Conservation (phyloP, 768 basidiomycete species). For the Tylopilus sp. region DNA sequence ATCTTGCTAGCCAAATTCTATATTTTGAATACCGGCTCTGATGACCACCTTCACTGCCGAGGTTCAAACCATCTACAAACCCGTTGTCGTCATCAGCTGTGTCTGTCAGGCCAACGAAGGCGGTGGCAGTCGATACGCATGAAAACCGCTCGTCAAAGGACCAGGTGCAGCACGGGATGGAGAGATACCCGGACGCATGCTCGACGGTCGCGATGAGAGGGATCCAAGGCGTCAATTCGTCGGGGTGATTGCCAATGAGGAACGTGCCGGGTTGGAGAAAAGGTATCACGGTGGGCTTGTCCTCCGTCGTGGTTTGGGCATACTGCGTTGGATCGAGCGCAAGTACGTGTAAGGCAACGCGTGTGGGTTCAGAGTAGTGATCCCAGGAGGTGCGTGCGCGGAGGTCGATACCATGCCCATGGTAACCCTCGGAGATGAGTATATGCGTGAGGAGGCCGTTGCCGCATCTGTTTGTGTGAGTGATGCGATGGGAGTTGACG, state of each 20-base stretch:
- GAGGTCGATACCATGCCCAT: constrained; percentile 81
- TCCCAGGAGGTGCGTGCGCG: constrained; percentile 84
- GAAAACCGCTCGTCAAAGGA: constrained; percentile 66
- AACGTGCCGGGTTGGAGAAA: constrained; percentile 52
- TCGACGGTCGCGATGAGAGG: constrained; percentile 72
- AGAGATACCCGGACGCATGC: constrained; percentile 63
- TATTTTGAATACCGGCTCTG: constrained; percentile 77
- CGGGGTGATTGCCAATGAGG: constrained; percentile 92
- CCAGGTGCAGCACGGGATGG: constrained; percentile 93
- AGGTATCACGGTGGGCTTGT: constrained; percentile 10
- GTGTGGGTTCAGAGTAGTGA: constrained; percentile 66
- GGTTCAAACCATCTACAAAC: constrained; percentile 45
- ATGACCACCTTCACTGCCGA: constrained; percentile 59
- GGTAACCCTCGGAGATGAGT: constrained; percentile 77
- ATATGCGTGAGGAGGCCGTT: constrained; percentile 93
- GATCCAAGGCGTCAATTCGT: constrained; percentile 94
- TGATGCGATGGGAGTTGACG: neutral
- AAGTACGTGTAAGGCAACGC: constrained; percentile 56
- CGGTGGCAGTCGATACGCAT: constrained; percentile 37
- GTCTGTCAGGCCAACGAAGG: constrained; percentile 20
- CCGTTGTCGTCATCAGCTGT: constrained; percentile 27
- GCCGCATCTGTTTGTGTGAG: constrained; percentile 59
- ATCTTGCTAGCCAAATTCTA: constrained; percentile 78
- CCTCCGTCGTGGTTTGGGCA: neutral
- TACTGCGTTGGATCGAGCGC: constrained; percentile 60